Base-by-base conservation (phyloP, 2,329 filamentous ascomycete genomes). In the Hortaea werneckii region DNA sequence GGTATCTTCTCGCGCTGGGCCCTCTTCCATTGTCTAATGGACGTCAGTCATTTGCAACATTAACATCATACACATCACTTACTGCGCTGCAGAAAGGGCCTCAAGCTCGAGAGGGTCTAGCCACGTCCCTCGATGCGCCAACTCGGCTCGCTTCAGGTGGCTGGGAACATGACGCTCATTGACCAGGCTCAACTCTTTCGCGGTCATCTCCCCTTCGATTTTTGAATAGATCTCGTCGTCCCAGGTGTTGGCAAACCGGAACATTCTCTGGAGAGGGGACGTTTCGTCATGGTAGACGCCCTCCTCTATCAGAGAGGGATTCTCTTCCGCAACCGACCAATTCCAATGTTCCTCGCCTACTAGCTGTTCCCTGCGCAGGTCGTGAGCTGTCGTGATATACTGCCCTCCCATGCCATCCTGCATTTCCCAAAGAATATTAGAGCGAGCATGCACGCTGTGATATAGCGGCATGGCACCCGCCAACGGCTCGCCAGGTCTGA, bases 321-420 rank as follows among this genome's bases (percentile, higher is more conserved):
- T 13, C 9, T 37, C 44, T 28, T 37, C 32, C 40, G 43, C 42
- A 20, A 20, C 20, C 26, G 55, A 27, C 43, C 51, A 50, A 11
- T 42, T 32, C 8, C 40, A 5, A 43, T 54, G 51, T 7, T 51
- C 40, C 3, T 46, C 29, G 11, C 50, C 57, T 11, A 42, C 40
- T 35, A 12, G 29, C 20, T 47, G 37, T 37, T 58, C 53, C 26
- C 43, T 37, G 6, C 32, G 29, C 6, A 50, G 5, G 6, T 42
- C 30, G 12, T 53, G 56, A 10, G 49, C 46, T 5, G 51, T 49
- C 1, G 59, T 57, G 11, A 40, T 40, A 42, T 58, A 61, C 6
- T 43, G 32, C 8, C 54, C 53, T 6, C 60, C 59, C 3, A 45
- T 29, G 4, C 58, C 59, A 47, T 64, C 54, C 28, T 57, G 50